Base-by-base conservation (phyloP, 257 asterid genomes). In the Nicotiana otophora region DNA sequence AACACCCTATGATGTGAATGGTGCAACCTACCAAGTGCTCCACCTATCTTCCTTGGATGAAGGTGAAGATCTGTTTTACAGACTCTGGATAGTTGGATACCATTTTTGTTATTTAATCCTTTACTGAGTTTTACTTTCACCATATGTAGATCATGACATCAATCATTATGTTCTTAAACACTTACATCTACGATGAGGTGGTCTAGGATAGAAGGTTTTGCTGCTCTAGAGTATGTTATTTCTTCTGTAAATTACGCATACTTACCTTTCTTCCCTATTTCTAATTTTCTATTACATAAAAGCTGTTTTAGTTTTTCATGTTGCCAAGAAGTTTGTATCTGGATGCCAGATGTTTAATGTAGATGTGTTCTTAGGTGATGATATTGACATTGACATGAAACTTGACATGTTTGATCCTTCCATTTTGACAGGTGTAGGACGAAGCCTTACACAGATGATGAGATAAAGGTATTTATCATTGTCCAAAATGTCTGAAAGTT, bases 391-490 rank as follows among this genome's bases (percentile, higher is more conserved):
- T 28, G 80, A 82, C 77, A 80, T 23, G 69, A 74, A 33, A 67
- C 51, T 86, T 88, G 85, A 86, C 84, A 78, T 36, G 63, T 75
- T 85, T 53, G 78, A 57, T 84, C 68, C 42, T 80, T 84, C 64
- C 81, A 54, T 83, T 83, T 15, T 57, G 62, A 85, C 88, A 95
- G 98, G 92, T 84, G 82, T 84, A 92, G 98, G 91, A 86, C 86
- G 78, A 87, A 88, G 17, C 97, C 96, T 8, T 96, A 93, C 88
- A 88, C 98, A 2, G 98, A 93, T 81, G 90, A 88, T 14, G 98
- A 95, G 88, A 94, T 96, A 81, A 96, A 94, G 99, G 99, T 96
- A 90, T 42, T 84, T 33, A 69, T 36, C 12, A 33, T 82, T 72
- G 67, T 58, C 58, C 36, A 80, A 28, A 36, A 79, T 53, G 20